These are phyloP conservation scores for Agrocybe pediades DNA, from an alignment of 768 basidiomycete genomes.

Conservation along the genomic window DNA sequence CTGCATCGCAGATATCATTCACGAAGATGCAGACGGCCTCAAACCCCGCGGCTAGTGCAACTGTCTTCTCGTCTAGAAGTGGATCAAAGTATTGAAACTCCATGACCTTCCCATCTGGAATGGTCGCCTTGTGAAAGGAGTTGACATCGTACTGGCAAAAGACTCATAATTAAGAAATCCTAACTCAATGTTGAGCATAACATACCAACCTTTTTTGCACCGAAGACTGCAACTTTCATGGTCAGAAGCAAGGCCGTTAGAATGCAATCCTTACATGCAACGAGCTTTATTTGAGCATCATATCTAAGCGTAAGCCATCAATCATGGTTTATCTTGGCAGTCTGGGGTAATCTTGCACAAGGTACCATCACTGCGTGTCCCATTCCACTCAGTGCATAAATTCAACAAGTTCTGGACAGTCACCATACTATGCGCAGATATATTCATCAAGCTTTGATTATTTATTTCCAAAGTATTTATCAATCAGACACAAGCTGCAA, in stretches of 20 bases:
- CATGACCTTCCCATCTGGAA: conserved; percentile 26
- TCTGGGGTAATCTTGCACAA: too few species aligned
- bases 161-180: not conserved
- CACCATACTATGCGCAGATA: too few species aligned
- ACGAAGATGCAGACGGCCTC: conserved; percentile 45
- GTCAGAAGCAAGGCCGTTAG: not conserved
- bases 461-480: too few species aligned
- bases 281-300: not conserved
- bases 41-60: conserved; percentile 35
- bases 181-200: not conserved
- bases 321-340: not conserved
- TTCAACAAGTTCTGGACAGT: too few species aligned
- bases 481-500: too few species aligned
- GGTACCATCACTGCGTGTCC: too few species aligned
- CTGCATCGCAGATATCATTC: conserved; percentile 40
- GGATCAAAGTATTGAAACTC: conserved; percentile 40
- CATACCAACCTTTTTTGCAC: conserved; percentile 33
- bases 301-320: not conserved
- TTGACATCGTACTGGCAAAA: conserved; percentile 35
- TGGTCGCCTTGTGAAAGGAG: conserved; percentile 28
- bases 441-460: too few species aligned
- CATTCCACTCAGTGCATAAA: too few species aligned
- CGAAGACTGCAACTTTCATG: conserved; percentile 47
- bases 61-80: conserved; percentile 36
- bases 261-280: not conserved